A percentile compares a stretch with the other conserved stretches of the same genome.
phyloP scores from a whole-genome alignment of 306 rosid genomes.

The Cicer pinnatifidum region DNA sequence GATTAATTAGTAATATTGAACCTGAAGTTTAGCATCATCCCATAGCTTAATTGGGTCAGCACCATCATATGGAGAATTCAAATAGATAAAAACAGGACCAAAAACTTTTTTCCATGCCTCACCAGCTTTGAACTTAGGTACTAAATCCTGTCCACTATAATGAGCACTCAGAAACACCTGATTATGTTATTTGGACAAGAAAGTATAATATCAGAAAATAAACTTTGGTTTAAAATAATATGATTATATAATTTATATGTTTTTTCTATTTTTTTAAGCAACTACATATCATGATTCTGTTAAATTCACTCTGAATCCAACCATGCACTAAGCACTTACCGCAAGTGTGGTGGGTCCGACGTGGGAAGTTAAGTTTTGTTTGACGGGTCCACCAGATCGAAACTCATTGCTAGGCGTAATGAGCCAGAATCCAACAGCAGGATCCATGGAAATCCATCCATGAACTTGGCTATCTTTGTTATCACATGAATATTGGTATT shows the following conservation, averaged over 20 bases:
- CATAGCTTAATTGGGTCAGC: conserved; percentile 58
- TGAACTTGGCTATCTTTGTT: conserved; percentile 81
- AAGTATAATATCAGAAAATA: background rate
- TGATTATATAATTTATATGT: background rate
- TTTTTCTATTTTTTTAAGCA: too few relatives aligned
- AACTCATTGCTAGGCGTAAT: conserved; percentile 76
- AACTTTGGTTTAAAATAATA: background rate
- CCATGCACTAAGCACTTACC: conserved; percentile 46
- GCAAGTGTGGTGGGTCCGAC: conserved; percentile 89
- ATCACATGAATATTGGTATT: conserved; percentile 84
- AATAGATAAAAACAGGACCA: conserved; percentile 79
- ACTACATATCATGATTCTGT: too few relatives aligned
- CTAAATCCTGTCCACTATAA: conserved; percentile 80
- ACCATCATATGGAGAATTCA: conserved; percentile 57
- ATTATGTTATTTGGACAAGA: conserved; percentile 12
- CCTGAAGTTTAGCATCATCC: conserved; percentile 88
- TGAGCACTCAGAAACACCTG: conserved; percentile 91
- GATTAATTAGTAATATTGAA: conserved; percentile 27
- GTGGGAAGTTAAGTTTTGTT: conserved; percentile 81
- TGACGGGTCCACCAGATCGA: conserved; percentile 86
- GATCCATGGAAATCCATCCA: conserved; percentile 80
- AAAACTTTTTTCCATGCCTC: conserved; percentile 94
- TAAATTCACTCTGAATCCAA: too few relatives aligned
- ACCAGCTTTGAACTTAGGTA: conserved; percentile 59
- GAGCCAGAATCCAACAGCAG: conserved; percentile 72